These are phyloP conservation scores for Penicillium brevicompactum DNA, from an alignment of 2,329 filamentous ascomycete genomes.

Conservation along the genomic window DNA sequence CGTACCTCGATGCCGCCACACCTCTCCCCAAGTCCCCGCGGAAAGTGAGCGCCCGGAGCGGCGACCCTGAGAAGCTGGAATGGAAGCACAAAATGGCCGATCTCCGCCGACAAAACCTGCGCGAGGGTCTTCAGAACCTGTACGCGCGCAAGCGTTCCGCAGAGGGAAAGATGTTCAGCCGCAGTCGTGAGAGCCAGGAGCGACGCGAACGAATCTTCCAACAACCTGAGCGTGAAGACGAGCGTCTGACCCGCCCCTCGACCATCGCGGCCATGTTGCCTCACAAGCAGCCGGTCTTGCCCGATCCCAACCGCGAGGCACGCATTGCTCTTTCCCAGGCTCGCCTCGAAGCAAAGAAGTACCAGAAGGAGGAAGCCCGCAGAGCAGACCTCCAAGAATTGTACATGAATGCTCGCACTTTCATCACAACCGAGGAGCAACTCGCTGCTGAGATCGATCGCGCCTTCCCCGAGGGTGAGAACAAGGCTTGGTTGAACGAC, in stretches of 20 bases:
- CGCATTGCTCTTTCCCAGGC: slow-evolving; percentile 50
- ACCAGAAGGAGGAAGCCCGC: slow-evolving; percentile 60
- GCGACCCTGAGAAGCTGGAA: slow-evolving; percentile 52
- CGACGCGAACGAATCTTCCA: slow-evolving; percentile 55
- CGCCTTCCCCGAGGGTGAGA: slow-evolving; percentile 69
- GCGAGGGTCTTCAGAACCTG: slow-evolving; percentile 69
- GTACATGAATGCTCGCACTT: slow-evolving; percentile 83
- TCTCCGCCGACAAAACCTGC: slow-evolving; percentile 70
- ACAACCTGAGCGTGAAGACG: slow-evolving; percentile 73
- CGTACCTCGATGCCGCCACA: slow-evolving; percentile 64
- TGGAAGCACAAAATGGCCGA: slow-evolving; percentile 77
- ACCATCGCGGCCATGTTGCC: slow-evolving; percentile 57
- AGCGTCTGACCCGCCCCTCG: slow-evolving; percentile 71
- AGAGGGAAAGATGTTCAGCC: slow-evolving; percentile 37
- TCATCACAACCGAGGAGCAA: slow-evolving; percentile 81
- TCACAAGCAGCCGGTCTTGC: slow-evolving; percentile 54
- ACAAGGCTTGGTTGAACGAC: slow-evolving; percentile 46
- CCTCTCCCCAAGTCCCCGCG: slow-evolving; percentile 51
- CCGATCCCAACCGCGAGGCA: slow-evolving; percentile 64
- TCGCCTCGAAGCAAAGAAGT: slow-evolving; percentile 47
- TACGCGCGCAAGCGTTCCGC: slow-evolving; percentile 63
- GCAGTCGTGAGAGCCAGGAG: slow-evolving; percentile 53
- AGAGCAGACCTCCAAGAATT: slow-evolving; percentile 77
- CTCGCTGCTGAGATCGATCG: slow-evolving; percentile 72
- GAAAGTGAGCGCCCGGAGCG: slow-evolving; percentile 38